phyloP scores from a whole-genome alignment of 768 basidiomycete genomes.

The Rhodotorula babjevae region DNA sequence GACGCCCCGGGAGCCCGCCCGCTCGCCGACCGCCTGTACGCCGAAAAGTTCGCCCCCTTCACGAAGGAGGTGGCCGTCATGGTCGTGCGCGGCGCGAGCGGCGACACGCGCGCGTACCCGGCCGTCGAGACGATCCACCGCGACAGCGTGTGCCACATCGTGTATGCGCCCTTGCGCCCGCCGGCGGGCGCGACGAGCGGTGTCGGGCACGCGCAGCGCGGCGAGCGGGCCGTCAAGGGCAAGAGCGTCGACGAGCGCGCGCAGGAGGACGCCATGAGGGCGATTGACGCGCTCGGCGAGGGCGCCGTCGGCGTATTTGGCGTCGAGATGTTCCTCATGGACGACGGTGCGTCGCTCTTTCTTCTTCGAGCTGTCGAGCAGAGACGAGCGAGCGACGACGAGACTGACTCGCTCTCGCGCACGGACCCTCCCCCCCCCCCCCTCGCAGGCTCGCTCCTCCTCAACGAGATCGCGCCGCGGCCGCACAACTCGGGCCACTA shows the following conservation, averaged over 20 bases:
- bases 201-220: slow-evolving; percentile 36
- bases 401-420: too few species aligned
- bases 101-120: slow-evolving; percentile 76
- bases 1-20: slow-evolving; percentile 49
- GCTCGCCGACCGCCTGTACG: slow-evolving; percentile 71
- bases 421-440: too few species aligned
- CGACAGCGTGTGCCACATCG: slow-evolving; percentile 86
- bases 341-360: slow-evolving; percentile 59
- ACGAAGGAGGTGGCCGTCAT: slow-evolving; percentile 88
- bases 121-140: slow-evolving; percentile 92
- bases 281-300: slow-evolving; percentile 61
- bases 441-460: slow-evolving; percentile 61
- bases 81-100: slow-evolving; percentile 76
- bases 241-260: slow-evolving; percentile 59
- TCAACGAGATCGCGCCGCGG: slow-evolving; percentile 96
- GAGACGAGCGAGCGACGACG: neutral
- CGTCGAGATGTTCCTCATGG: slow-evolving; percentile 94
- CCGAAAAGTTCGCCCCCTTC: slow-evolving; percentile 90
- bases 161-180: slow-evolving; percentile 73
- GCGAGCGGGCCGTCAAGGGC: slow-evolving; percentile 51
- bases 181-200: slow-evolving; percentile 17
- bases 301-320: slow-evolving; percentile 91
- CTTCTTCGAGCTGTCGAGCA: too few species aligned
- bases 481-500: slow-evolving; percentile 99
- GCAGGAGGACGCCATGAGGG: slow-evolving; percentile 68